Conservation (phyloP, 495 filamentous ascomycete species). For the Penicillium atrosanguineum region DNA sequence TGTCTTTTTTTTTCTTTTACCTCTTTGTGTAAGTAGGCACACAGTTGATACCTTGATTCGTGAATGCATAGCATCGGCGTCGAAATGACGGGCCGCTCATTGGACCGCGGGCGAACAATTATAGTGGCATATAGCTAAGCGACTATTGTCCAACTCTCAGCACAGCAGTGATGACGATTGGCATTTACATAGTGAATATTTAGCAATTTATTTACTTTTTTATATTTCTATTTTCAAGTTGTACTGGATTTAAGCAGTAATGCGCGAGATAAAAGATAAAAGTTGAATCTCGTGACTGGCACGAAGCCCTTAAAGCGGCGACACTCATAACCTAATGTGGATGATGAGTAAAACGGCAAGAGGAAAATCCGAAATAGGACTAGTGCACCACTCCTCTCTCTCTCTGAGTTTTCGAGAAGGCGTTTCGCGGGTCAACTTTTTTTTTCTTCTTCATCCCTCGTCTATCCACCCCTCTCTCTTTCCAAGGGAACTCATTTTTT, state of each 20-base stretch:
- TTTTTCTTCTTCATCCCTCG: slow-evolving; percentile 30
- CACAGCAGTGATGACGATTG: neutral
- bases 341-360: neutral
- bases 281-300: slow-evolving; percentile 2
- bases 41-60: neutral
- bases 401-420: slow-evolving; percentile 40
- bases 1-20: neutral
- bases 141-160: neutral
- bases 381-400: slow-evolving; percentile 27
- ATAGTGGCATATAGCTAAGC: neutral
- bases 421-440: slow-evolving; percentile 44
- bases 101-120: slow-evolving; percentile 9
- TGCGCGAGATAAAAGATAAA: neutral
- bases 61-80: slow-evolving; percentile 34
- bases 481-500: slow-evolving; percentile 33
- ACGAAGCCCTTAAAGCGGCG: slow-evolving; percentile 26
- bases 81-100: slow-evolving; percentile 16
- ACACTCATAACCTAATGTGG: neutral
- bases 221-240: neutral
- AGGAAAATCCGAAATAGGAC: neutral
- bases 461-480: slow-evolving; percentile 45
- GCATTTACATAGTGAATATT: neutral
- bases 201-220: neutral
- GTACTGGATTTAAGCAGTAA: neutral
- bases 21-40: slow-evolving; percentile 3